phyloP scores from a whole-genome alignment of 441 rosid species.

The Corymbia calophylla region DNA sequence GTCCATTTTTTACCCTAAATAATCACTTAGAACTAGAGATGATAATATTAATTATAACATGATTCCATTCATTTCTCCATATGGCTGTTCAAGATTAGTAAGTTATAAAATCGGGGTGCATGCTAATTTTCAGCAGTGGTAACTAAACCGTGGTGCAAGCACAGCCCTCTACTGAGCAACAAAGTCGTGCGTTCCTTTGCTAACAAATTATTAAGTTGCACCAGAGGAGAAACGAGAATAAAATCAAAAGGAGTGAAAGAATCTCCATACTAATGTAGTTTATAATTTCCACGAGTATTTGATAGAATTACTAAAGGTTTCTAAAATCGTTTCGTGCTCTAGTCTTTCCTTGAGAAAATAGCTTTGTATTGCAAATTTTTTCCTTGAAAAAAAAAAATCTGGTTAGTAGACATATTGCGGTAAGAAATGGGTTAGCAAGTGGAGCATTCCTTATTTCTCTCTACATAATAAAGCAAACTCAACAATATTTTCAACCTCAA shows the following conservation, averaged over 20 bases:
- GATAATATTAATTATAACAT: rapidly evolving
- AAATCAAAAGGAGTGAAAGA: too few relatives aligned
- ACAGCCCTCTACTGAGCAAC: too few relatives aligned
- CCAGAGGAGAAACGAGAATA: rapidly evolving
- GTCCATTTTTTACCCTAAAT: not conserved
- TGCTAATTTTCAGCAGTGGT: too few relatives aligned
- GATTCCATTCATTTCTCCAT: too few relatives aligned
- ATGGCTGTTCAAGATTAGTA: rapidly evolving
- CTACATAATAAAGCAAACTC: not conserved
- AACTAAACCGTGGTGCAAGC: rapidly evolving
- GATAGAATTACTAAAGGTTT: too few relatives aligned
- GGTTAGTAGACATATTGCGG: rapidly evolving
- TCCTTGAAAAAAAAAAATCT: rapidly evolving
- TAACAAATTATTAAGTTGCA: too few relatives aligned
- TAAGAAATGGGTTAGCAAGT: not conserved
- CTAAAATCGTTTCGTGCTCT: not conserved
- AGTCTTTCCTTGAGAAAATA: rapidly evolving
- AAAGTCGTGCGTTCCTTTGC: too few relatives aligned
- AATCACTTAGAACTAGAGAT: not conserved
- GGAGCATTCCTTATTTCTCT: not conserved
- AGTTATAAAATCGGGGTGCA: too few relatives aligned
- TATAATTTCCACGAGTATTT: too few relatives aligned
- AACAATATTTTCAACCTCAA: not conserved
- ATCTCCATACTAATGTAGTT: rapidly evolving
- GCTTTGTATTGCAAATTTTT: not conserved